These are phyloP conservation scores for Alectoria sarmentosa DNA, from an alignment of 495 filamentous ascomycete genomes.

Conservation along the genomic window DNA sequence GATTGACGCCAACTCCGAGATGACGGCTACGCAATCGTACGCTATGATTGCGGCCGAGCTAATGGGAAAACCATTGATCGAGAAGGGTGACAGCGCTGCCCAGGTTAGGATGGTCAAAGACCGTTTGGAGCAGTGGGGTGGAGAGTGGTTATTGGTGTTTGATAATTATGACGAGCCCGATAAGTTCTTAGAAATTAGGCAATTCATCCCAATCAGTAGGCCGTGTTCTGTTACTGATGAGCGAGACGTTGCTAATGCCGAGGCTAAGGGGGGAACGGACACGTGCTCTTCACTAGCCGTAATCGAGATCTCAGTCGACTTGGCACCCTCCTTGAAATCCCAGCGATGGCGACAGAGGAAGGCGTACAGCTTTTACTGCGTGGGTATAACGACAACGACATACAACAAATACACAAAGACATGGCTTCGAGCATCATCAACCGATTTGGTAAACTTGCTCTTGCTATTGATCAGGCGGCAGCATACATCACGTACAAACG, in stretches of 20 bases:
- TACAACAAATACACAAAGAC: background rate
- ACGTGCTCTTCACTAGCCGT: background rate
- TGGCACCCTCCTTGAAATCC: background rate
- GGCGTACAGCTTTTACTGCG: background rate
- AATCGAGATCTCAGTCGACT: background rate
- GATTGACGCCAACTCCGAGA: background rate
- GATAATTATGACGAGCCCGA: background rate
- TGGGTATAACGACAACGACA: background rate
- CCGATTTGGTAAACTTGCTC: background rate
- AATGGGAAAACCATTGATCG: background rate
- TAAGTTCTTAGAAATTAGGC: background rate
- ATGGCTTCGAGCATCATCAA: background rate
- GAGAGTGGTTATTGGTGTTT: background rate
- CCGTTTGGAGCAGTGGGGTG: background rate
- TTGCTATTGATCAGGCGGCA: constrained; percentile 5
- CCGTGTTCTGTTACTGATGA: background rate
- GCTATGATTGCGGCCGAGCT: background rate
- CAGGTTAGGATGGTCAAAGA: background rate
- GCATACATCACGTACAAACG: background rate
- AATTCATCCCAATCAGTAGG: background rate
- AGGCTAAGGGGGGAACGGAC: background rate
- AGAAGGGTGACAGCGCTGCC: background rate
- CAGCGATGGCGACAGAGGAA: background rate
- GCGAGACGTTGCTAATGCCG: background rate
- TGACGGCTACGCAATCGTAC: background rate